phyloP scores from a whole-genome alignment of 2,329 filamentous ascomycete genomes.

The Fusarium musae region DNA sequence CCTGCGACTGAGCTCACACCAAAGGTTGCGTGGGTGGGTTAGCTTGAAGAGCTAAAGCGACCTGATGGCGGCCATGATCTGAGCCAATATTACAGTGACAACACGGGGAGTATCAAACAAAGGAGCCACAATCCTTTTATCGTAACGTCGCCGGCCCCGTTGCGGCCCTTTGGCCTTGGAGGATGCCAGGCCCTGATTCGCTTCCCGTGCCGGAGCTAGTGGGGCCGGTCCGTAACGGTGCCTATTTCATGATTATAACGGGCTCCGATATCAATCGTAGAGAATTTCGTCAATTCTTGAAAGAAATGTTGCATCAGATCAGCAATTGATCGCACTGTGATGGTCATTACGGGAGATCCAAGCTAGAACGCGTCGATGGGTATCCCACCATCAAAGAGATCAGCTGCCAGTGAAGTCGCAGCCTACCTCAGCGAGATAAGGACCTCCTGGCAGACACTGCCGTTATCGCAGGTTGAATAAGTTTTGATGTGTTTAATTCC shows the following conservation, averaged over 20 bases:
- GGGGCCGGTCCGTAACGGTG: conserved; percentile 25
- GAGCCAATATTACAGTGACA: conserved; percentile 31
- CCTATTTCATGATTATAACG: background rate
- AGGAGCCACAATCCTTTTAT: conserved; percentile 19
- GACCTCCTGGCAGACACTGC: background rate
- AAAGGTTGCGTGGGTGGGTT: conserved; percentile 20
- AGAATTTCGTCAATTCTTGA: background rate
- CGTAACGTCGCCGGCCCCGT: conserved; percentile 12
- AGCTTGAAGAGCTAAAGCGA: conserved; percentile 31
- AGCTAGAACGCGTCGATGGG: background rate
- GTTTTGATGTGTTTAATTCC: conserved; percentile 22
- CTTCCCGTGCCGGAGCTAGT: conserved; percentile 19
- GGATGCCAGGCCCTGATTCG: conserved; percentile 8
- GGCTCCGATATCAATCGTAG: conserved; percentile 1
- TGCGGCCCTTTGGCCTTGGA: conserved; percentile 1
- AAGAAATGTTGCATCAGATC: background rate
- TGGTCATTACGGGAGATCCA: background rate
- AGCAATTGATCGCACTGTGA: background rate
- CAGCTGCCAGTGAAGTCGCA: background rate
- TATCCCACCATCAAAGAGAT: conserved; percentile 7
- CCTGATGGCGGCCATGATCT: conserved; percentile 25
- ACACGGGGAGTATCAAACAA: conserved; percentile 8
- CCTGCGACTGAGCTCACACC: background rate
- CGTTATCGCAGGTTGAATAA: background rate
- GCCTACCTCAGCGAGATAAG: conserved; percentile 11